A percentile compares a stretch with the other conserved stretches of the same genome.
These are phyloP conservation scores for Tardiomyces depauwii DNA, from an alignment of 1,139 yeast species.

Conservation along the genomic window DNA sequence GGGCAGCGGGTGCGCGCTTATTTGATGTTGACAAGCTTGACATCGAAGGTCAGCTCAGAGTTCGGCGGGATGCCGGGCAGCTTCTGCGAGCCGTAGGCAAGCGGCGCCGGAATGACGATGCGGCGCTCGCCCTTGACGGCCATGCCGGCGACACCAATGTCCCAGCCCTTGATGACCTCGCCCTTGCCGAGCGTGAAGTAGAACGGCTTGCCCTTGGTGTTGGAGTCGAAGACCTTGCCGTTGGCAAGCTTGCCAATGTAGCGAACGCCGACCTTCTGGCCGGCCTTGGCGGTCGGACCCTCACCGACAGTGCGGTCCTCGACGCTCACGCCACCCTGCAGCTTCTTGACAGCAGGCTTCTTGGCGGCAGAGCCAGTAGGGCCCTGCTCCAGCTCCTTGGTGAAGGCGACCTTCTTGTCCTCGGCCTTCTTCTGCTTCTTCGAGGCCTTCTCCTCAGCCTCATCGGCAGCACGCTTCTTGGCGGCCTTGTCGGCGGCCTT, in stretches of 20 bases:
- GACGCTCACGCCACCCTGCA: conserved; percentile 85
- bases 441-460: conserved; percentile 20
- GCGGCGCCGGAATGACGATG: conserved; percentile 87
- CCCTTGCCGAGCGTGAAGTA: conserved; percentile 87
- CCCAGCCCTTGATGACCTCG: conserved; percentile 98
- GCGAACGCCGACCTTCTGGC: conserved; percentile 90
- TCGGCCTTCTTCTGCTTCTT: conserved; percentile 29
- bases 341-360: conserved; percentile 46
- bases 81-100: conserved; percentile 91
- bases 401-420: conserved; percentile 73
- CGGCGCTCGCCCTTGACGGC: conserved; percentile 99
- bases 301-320: conserved; percentile 89
- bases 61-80: conserved; percentile 97
- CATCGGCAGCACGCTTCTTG: conserved; percentile 25
- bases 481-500: conserved; percentile 21
- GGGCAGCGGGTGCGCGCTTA: conserved; percentile 24
- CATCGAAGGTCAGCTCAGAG: conserved; percentile 92
- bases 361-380: conserved; percentile 37
- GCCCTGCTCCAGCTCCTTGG: conserved; percentile 87
- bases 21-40: conserved; percentile 83
- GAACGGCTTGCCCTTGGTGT: conserved; percentile 96
- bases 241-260: conserved; percentile 95
- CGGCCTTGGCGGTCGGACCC: conserved; percentile 81
- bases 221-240: conserved; percentile 94
- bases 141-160: conserved; percentile 97